phyloP scores from a whole-genome alignment of 2,329 filamentous ascomycete genomes.

The Paradendryphiella salina region DNA sequence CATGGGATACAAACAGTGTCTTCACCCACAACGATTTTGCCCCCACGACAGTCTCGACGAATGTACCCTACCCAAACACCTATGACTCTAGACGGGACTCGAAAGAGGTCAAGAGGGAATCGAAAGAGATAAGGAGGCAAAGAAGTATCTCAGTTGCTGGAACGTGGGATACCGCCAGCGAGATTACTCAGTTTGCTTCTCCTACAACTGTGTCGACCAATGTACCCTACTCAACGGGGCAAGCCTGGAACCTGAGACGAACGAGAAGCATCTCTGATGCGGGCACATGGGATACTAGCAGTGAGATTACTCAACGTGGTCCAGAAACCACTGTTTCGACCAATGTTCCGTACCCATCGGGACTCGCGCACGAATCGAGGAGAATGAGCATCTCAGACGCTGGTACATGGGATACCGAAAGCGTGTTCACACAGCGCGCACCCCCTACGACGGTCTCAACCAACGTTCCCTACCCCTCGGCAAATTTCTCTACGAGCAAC shows the following conservation, averaged over 20 bases:
- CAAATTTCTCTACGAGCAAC: neutral
- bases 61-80: slow-evolving; percentile 5
- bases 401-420: slow-evolving; percentile 7
- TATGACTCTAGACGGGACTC: slow-evolving; percentile 13
- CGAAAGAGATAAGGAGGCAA: slow-evolving; percentile 10
- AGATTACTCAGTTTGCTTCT: slow-evolving; percentile 7
- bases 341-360: slow-evolving; percentile 1
- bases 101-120: slow-evolving; percentile 13
- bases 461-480: slow-evolving; percentile 7
- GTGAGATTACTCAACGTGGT: slow-evolving; percentile 8
- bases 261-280: slow-evolving; percentile 7
- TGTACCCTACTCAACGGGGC: slow-evolving; percentile 7
- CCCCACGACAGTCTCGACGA: slow-evolving; percentile 22
- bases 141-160: slow-evolving; percentile 12
- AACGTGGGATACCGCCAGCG: slow-evolving; percentile 12
- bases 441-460: slow-evolving; percentile 13
- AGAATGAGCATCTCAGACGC: slow-evolving; percentile 8
- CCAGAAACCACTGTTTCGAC: slow-evolving; percentile 5
- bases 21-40: slow-evolving; percentile 20
- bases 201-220: slow-evolving; percentile 15
- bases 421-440: neutral
- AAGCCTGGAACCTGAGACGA: slow-evolving; percentile 5
- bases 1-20: slow-evolving; percentile 33
- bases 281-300: slow-evolving; percentile 14
- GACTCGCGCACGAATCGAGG: neutral